Evolutionary conservation across 257 asterid genomes (phyloP), one percentile per base, ranked within the genome.

Genomic region (Scutellaria baicalensis): DNA sequence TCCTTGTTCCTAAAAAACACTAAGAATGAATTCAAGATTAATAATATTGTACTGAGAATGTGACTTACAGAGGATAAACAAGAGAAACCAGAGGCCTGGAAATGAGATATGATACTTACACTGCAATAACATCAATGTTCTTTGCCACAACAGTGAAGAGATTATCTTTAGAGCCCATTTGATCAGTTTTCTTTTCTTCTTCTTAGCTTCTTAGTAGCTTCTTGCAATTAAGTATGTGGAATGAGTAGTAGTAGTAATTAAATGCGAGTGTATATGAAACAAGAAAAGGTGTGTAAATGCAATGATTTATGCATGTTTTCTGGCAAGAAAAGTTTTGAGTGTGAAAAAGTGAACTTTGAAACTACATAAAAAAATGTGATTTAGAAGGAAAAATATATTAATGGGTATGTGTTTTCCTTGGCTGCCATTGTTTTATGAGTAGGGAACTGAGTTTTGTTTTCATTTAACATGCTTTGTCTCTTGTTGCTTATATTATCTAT

Each of bases 31-130:
- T 42, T 31, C 3, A 52, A 47, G 14, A 14, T 39, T 14, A 12
- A 59, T 52, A 36, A 10, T 9, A 1, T 9, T 17, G 6, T 8
- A 65, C 0, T 10, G 36, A 59, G 35, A 18, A 52, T 1, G 58
- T 0, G 51, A 83, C 97, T 92, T 86, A 90, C 97, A 92, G 89
- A 55, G 98, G 98, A 77, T 81, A 92, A 49, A 84, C 91, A 54
- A 92, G 98, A 73, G 96, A 86, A 69, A 92, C 66, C 70, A 92
- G 64, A 72, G 98, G 98, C 98, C 98, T 90, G 88, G 59, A 44
- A 77, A 71, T 61, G 43, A 63, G 59, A 45, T 23, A 9, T 11
- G 51, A 72, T 27, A 72, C 92, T 76, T 83, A 89, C 96, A 88
- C 77, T 0, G 98, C 96, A 82, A 92, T 80, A 61, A 92, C 96